These are phyloP conservation scores for Polytrichum commune DNA, from an alignment of 225 moss, liverwort and hornwort genomes.

Conservation along the genomic window DNA sequence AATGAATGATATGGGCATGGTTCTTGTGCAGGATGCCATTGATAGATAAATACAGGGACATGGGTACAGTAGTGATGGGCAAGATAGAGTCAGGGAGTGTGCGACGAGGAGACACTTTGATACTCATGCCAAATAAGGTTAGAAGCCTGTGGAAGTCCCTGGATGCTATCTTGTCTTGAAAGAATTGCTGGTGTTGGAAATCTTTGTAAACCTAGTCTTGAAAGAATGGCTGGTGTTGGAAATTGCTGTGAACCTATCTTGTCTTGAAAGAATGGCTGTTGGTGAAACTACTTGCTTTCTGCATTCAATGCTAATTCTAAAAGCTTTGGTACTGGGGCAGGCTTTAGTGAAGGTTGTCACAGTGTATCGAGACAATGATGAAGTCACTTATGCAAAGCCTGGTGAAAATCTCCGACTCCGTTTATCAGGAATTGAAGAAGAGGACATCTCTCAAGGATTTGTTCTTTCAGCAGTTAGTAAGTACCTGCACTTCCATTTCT, in stretches of 20 bases:
- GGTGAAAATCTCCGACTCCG: slow-evolving; percentile 92
- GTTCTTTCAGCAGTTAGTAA: slow-evolving; percentile 84
- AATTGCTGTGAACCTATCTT: neutral
- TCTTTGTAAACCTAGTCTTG: neutral
- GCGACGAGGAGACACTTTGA: slow-evolving; percentile 79
- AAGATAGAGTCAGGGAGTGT: slow-evolving; percentile 99
- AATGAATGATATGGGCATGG: no score
- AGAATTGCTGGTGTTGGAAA: neutral
- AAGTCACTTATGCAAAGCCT: slow-evolving; percentile 84
- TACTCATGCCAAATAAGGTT: slow-evolving; percentile 87
- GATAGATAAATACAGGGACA: slow-evolving; percentile 94
- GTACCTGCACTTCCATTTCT: slow-evolving; percentile 7
- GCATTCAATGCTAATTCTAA: neutral
- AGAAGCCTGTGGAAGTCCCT: neutral
- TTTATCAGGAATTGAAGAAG: slow-evolving; percentile 91
- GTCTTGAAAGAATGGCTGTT: neutral
- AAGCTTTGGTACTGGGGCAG: slow-evolving; percentile 32
- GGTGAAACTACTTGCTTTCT: neutral
- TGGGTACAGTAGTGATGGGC: slow-evolving; percentile 98
- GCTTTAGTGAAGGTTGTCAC: slow-evolving; percentile 88
- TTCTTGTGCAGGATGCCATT: slow-evolving; percentile 49
- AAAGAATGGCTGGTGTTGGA: neutral
- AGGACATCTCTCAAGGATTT: slow-evolving; percentile 88
- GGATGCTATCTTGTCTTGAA: neutral
- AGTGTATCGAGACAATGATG: slow-evolving; percentile 90